These are phyloP conservation scores for Polygonum maritimum DNA, from an alignment of 148 eudicot genomes.

Conservation along the genomic window DNA sequence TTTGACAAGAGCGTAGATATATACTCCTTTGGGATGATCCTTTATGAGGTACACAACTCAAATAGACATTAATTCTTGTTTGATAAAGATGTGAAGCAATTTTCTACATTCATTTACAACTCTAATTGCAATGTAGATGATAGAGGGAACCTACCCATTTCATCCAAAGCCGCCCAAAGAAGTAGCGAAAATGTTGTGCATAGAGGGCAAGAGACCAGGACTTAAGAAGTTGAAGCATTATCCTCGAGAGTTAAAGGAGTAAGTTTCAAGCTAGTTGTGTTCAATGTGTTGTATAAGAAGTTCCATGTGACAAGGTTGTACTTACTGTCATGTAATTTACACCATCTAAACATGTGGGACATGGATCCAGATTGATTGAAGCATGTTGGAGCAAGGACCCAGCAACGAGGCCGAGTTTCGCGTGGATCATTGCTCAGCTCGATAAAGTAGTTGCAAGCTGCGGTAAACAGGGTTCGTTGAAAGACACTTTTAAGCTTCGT, in stretches of 20 bases:
- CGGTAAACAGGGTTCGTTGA: slow-evolving; percentile 89
- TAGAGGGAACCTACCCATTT: slow-evolving; percentile 82
- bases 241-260: slow-evolving; percentile 88
- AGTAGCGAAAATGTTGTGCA: slow-evolving; percentile 53
- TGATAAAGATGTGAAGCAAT: neutral
- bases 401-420: slow-evolving; percentile 52
- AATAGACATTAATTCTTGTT: neutral
- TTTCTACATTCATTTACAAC: neutral
- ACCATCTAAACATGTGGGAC: neutral
- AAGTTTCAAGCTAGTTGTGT: slow-evolving; percentile 23
- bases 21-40: slow-evolving; percentile 75
- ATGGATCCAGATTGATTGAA: neutral
- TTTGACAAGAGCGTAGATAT: slow-evolving; percentile 89
- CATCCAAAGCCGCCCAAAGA: slow-evolving; percentile 75
- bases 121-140: slow-evolving; percentile 39
- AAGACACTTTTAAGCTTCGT: slow-evolving; percentile 87
- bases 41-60: slow-evolving; percentile 59
- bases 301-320: neutral
- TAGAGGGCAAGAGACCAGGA: slow-evolving; percentile 71
- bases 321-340: neutral
- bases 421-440: slow-evolving; percentile 64
- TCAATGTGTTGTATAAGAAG: neutral
- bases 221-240: slow-evolving; percentile 65
- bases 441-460: slow-evolving; percentile 62
- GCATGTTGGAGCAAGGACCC: slow-evolving; percentile 54